phyloP scores from a whole-genome alignment of 176 grass and related monocot species.

The Oryza meyeriana region DNA sequence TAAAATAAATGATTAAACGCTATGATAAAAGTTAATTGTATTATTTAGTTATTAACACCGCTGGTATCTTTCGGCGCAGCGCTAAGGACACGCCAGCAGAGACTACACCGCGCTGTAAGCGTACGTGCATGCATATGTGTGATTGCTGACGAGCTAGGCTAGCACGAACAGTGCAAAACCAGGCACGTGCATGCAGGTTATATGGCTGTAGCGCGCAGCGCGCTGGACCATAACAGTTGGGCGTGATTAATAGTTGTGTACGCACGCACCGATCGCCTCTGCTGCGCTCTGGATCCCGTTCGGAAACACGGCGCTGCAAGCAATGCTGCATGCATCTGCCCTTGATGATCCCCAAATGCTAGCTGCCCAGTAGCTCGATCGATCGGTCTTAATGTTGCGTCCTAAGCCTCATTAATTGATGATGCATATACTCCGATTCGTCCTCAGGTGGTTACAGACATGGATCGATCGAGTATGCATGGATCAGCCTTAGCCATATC shows the following conservation, averaged over 20 bases:
- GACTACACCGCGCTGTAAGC: not conserved
- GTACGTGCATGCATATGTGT: slow-evolving; percentile 7
- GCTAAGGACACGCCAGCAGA: no score
- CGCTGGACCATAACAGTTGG: slow-evolving; percentile 22
- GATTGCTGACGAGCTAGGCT: slow-evolving; percentile 19
- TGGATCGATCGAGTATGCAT: no score
- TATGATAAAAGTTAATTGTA: no score
- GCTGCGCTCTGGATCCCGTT: not conserved
- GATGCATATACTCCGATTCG: not conserved
- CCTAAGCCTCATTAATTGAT: not conserved
- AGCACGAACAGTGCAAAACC: slow-evolving; percentile 2
- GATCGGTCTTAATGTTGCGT: not conserved
- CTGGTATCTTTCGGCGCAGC: no score
- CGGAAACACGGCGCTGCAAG: no score
- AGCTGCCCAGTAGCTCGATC: not conserved
- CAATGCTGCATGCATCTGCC: not conserved
- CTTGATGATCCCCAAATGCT: not conserved
- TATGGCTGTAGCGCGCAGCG: not conserved
- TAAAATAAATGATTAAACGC: no score
- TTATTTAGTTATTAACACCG: no score
- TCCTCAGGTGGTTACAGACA: not conserved
- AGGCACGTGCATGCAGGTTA: slow-evolving; percentile 25
- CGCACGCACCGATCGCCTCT: not conserved
- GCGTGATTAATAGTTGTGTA: slow-evolving; percentile 5
- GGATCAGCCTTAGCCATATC: not conserved